Evolutionary conservation across 2,329 filamentous ascomycete genomes (phyloP).

Genomic region (Diaporthe destruens): DNA sequence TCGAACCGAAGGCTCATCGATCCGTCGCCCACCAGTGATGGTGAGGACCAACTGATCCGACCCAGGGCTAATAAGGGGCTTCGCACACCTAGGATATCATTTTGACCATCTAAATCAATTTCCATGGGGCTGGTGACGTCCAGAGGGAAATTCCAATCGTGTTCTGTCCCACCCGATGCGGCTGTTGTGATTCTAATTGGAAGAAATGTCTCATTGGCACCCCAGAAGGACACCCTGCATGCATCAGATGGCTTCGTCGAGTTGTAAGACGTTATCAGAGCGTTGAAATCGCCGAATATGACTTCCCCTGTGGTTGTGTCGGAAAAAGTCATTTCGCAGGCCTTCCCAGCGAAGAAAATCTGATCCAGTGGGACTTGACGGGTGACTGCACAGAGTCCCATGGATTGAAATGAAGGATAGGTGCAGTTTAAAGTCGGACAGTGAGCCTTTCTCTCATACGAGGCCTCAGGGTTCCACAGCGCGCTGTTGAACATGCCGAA

Average conservation of each 20-base stretch:
- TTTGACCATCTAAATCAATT: not conserved
- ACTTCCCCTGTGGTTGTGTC: not conserved
- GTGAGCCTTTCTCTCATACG: not conserved
- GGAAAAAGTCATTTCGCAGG: not conserved
- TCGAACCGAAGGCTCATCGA: not conserved
- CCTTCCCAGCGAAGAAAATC: not conserved
- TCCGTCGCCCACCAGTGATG: not conserved
- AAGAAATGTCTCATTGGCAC: not conserved
- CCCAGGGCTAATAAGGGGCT: not conserved
- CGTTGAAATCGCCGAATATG: not conserved
- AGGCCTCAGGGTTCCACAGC: not conserved
- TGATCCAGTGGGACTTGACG: not conserved
- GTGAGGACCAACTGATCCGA: not conserved
- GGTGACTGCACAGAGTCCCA: not conserved
- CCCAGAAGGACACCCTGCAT: not conserved
- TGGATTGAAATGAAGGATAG: not conserved
- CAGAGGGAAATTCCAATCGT: not conserved
- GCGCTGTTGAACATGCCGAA: not conserved
- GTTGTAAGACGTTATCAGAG: not conserved
- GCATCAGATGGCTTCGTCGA: not conserved
- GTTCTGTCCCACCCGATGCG: too few relatives aligned
- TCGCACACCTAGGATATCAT: not conserved
- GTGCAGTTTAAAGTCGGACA: not conserved
- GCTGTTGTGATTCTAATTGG: not conserved
- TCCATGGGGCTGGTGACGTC: not conserved